Evolutionary conservation across 2,329 filamentous ascomycete genomes (phyloP).

Genomic region (Byssothecium circinans): DNA sequence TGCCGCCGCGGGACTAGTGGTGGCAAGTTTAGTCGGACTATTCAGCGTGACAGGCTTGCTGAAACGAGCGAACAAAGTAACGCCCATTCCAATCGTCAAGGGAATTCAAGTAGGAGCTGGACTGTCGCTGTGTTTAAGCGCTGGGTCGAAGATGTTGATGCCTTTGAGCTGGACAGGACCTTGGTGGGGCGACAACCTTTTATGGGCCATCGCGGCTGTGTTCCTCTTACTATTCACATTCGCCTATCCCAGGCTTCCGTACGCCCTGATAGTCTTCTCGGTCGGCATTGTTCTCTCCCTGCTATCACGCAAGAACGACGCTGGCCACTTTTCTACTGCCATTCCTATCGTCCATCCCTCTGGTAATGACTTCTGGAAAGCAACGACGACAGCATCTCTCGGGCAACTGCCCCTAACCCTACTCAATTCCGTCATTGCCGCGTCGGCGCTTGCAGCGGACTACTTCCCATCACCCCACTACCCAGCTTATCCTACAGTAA

Average conservation of each 20-base stretch:
- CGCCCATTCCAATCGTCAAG: conserved; percentile 86
- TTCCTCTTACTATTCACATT: conserved; percentile 69
- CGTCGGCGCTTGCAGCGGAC: conserved; percentile 76
- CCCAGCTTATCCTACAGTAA: conserved; percentile 65
- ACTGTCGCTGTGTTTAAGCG: conserved; percentile 77
- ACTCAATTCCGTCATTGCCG: conserved; percentile 89
- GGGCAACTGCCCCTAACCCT: conserved; percentile 90
- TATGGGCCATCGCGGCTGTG: conserved; percentile 77
- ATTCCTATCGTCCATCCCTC: conserved; percentile 56
- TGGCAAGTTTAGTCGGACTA: conserved; percentile 71
- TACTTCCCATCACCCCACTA: conserved; percentile 67
- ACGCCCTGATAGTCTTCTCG: conserved; percentile 72
- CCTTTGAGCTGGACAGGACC: conserved; percentile 69
- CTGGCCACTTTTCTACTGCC: conserved; percentile 53
- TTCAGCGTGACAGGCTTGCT: conserved; percentile 81
- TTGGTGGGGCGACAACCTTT: conserved; percentile 71
- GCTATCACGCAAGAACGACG: conserved; percentile 28
- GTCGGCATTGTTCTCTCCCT: conserved; percentile 69
- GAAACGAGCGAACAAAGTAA: conserved; percentile 68
- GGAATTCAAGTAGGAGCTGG: conserved; percentile 94
- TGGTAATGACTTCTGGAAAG: conserved; percentile 52
- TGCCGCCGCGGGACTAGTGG: conserved; percentile 80
- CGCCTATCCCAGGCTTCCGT: conserved; percentile 68
- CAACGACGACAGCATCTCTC: conserved; percentile 68
- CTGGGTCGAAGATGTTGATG: conserved; percentile 66